Evolutionary conservation across 176 grass and related monocot species (phyloP), one percentile per base, ranked within the genome.

Genomic region (Raddia guianensis): DNA sequence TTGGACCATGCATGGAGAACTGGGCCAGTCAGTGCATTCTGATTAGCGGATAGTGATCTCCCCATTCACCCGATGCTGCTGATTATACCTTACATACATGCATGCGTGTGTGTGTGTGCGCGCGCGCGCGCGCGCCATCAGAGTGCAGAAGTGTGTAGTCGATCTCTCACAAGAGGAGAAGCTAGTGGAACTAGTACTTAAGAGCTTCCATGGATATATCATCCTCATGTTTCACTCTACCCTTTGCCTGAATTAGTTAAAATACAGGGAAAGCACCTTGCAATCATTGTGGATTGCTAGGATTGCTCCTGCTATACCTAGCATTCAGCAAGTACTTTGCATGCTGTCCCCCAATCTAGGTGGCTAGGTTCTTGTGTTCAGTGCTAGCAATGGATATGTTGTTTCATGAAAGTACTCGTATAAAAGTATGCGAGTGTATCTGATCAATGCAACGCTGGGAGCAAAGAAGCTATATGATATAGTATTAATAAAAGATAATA

Each of bases 101-200:
- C 10, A 0, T 12, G 12, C 16, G 9, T 65, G 21, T 65, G 58
- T 14, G 9, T 65, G 21, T 65, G 58, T 14, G 21, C 49, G 27
- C 27, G 27, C 27, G 27, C 27, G 27, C 27, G 27, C 27, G 27
- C 27, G 27, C 27, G 27, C 27, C 49, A 63, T 64, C 79, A 77
- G 27, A 67, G 20, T 7, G 27, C 27, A 27, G 20, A 61, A 64
- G 33, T 73, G 59, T 81, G 49, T 16, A 50, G 5, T 62, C 55
- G 79, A 77, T 88, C 81, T 81, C 85, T 81, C 81, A 87, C 84
- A 89, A 90, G 71, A 77, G 52, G 83, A 66, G 87, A 87, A 89
- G 37, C 37, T 40, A 40, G 2, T 56, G 73, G 72, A 80, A 65
- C 83, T 63, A 82, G 54, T n/a, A n/a, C n/a, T 52, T 64, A 75